Base-by-base conservation (phyloP, 2,329 filamentous ascomycete species). In the Colletotrichum aenigma region DNA sequence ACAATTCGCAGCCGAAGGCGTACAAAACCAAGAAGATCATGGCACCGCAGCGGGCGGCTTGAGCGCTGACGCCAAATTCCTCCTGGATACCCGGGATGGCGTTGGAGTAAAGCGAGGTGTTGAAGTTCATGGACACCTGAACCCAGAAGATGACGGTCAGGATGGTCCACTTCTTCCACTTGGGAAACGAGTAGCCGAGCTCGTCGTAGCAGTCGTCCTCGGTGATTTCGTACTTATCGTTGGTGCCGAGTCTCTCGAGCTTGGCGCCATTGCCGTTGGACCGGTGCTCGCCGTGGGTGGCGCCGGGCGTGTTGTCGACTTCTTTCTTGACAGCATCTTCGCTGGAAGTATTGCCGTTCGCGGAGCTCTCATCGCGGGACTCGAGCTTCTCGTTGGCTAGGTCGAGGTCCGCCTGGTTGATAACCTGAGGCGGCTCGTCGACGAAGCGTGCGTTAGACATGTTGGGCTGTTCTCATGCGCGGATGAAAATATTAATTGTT, bases 1-100 rank as follows among this genome's bases (percentile, higher is more conserved):
- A 97, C 0, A 96, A 89, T 83, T 97, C 95, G 82, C 95, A 97
- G 43, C 95, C 95, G 82, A 97, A 96, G 48, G 94, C 95, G 82
- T 97, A 97, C 3, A 93, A 84, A 66, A 97, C 89, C 52, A 97
- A 85, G 85, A 96, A 97, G 77, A 96, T 91, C 85, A 94, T 93
- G 75, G 94, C 94, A 81, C 95, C 95, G 72, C 91, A 90, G 70
- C 94, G 91, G 6, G 93, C 94, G 6, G 90, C 91, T 82, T 95
- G 93, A 32, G 86, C 86, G 76, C 92, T 93, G 76, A 96, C 92
- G 62, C 85, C 78, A 78, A 94, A 97, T 76, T 95, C 89, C 24
- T 92, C 86, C 0, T 90, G 87, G 66, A 95, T 94, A 28, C 93
- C 93, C 2, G 82, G 81, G 32, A 94, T 86, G 62, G 91, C 93